A percentile compares a stretch with the other conserved stretches of the same genome.
phyloP scores from a whole-genome alignment of 352 stramenopile species.

The Pythium volutum region DNA sequence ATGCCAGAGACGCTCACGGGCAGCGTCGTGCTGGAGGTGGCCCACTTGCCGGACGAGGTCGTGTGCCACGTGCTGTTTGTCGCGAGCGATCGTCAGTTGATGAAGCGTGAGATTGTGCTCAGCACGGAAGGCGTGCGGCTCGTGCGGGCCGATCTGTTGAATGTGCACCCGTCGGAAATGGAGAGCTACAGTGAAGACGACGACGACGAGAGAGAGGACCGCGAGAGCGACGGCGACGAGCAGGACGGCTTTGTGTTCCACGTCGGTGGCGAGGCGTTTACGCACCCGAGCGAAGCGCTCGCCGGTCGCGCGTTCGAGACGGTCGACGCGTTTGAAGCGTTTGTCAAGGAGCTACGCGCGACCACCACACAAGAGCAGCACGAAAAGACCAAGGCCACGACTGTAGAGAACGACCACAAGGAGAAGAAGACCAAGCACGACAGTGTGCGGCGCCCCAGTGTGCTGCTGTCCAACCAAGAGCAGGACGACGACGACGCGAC shows the following conservation, averaged over 20 bases:
- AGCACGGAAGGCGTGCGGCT: slow-evolving; percentile 50
- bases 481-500: background rate
- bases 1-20: slow-evolving; percentile 29
- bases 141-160: slow-evolving; percentile 20
- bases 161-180: background rate
- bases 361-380: slow-evolving; percentile 11
- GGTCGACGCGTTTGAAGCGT: slow-evolving; percentile 48
- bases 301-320: slow-evolving; percentile 43
- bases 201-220: background rate
- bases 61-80: slow-evolving; percentile 63
- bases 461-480: slow-evolving; percentile 7
- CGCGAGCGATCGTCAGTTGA: slow-evolving; percentile 50
- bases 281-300: slow-evolving; percentile 47
- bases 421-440: background rate
- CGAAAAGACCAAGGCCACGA: background rate
- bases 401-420: background rate
- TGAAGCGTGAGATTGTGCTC: slow-evolving; percentile 55
- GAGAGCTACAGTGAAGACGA: slow-evolving; percentile 24
- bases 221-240: slow-evolving; percentile 14
- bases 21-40: slow-evolving; percentile 41
- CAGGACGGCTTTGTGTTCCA: slow-evolving; percentile 39
- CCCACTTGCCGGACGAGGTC: slow-evolving; percentile 37
- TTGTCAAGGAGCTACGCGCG: slow-evolving; percentile 40
- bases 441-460: background rate
- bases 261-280: slow-evolving; percentile 54